These are phyloP conservation scores for Spergularia marina DNA, from an alignment of 148 eudicot genomes.

Conservation along the genomic window DNA sequence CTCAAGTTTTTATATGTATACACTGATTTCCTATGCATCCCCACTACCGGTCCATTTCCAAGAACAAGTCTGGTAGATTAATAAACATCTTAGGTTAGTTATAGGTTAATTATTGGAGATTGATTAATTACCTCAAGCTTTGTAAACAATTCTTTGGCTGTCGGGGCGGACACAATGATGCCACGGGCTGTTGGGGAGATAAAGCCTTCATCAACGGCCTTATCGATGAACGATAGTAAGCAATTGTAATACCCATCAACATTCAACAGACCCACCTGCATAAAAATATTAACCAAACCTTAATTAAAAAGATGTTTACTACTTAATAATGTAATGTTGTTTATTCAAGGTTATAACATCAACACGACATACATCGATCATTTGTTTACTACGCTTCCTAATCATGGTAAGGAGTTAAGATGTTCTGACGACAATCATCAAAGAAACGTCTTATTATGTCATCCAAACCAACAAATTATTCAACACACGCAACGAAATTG, in stretches of 20 bases:
- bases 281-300: conserved; percentile 9
- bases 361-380: neutral
- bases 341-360: conserved; percentile 12
- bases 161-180: conserved; percentile 86
- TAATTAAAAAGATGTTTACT: conserved; percentile 15
- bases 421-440: conserved; percentile 19
- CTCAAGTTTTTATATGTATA: neutral
- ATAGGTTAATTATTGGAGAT: conserved; percentile 4
- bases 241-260: conserved; percentile 91
- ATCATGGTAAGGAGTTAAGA: conserved; percentile 16
- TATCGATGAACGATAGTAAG: conserved; percentile 78
- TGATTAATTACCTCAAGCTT: conserved; percentile 75
- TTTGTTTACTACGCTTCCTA: neutral
- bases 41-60: conserved; percentile 8
- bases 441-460: conserved; percentile 16
- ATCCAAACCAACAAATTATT: neutral
- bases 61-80: neutral
- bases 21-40: conserved; percentile 14
- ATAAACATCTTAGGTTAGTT: neutral
- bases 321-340: neutral
- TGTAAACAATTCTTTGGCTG: conserved; percentile 70
- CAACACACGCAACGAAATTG: conserved; percentile 11
- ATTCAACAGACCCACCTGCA: conserved; percentile 90
- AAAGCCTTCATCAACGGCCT: conserved; percentile 99
- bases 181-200: conserved; percentile 80